A percentile compares a stretch with the other conserved stretches of the same genome.
These are phyloP conservation scores for Gentiana straminea DNA, from an alignment of 257 asterid species.

Conservation along the genomic window DNA sequence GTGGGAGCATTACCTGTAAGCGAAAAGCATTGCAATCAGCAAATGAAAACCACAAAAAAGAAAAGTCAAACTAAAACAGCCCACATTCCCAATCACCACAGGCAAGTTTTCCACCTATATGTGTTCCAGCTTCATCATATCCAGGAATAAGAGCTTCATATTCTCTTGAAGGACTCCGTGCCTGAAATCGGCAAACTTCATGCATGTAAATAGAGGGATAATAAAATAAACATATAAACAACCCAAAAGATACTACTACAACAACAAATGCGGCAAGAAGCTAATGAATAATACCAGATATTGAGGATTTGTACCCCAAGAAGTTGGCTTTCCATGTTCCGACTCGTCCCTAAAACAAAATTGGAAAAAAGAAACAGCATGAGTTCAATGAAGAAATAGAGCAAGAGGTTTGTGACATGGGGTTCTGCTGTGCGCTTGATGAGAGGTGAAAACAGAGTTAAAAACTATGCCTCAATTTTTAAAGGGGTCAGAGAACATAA, in stretches of 20 bases:
- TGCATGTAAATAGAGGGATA: too few species aligned
- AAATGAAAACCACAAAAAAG: too few species aligned
- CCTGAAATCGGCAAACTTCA: conserved; percentile 31
- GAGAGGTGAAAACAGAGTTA: neutral
- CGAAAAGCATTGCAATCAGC: neutral
- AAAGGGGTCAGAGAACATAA: too few species aligned
- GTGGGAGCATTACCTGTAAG: conserved; percentile 89
- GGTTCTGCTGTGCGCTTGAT: neutral
- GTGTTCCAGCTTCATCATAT: conserved; percentile 89
- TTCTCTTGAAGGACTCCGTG: conserved; percentile 77
- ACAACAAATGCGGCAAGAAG: too few species aligned
- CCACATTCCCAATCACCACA: conserved; percentile 40
- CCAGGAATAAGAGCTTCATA: conserved; percentile 99
- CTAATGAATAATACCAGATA: too few species aligned
- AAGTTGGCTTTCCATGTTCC: too few species aligned
- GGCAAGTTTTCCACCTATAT: conserved; percentile 64
- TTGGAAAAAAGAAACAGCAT: neutral
- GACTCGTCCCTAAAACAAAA: neutral
- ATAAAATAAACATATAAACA: too few species aligned
- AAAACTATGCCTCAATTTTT: neutral
- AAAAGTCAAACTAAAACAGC: conserved; percentile 1
- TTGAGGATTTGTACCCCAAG: too few species aligned
- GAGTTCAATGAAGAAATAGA: neutral
- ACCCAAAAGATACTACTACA: too few species aligned
- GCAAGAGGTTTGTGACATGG: neutral